Percentiles rank a stretch among this genome's conserved stretches.
These are phyloP conservation scores for Zygosaccharomyces bisporus DNA, from an alignment of 805 yeast species.

Conservation along the genomic window DNA sequence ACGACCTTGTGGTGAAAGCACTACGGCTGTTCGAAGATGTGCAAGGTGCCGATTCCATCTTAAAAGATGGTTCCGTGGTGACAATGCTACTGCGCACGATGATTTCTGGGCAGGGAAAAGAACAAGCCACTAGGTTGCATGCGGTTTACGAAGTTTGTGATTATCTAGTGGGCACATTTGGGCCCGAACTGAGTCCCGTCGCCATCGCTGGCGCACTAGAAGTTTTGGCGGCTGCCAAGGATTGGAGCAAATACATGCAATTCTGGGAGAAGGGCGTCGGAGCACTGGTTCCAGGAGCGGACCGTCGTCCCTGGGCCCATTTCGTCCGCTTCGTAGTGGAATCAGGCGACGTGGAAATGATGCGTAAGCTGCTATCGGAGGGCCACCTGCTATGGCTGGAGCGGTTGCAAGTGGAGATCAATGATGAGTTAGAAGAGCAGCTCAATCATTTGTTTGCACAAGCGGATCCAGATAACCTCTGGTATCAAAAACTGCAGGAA, in stretches of 20 bases:
- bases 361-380: conserved; percentile 18
- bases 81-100: conserved; percentile 21
- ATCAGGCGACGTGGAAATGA: conserved; percentile 17
- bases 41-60: conserved; percentile 8
- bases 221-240: conserved; percentile 17
- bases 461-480: conserved; percentile 14
- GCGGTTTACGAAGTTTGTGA: conserved; percentile 24
- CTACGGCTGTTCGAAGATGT: conserved; percentile 16
- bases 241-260: conserved; percentile 24
- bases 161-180: conserved; percentile 9
- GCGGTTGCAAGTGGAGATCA: conserved; percentile 22
- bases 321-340: conserved; percentile 20
- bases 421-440: conserved; percentile 16
- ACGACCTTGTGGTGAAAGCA: conserved; percentile 12
- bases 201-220: conserved; percentile 20
- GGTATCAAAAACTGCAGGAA: conserved; percentile 11
- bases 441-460: conserved; percentile 17
- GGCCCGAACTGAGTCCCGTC: conserved; percentile 9
- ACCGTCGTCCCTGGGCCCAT: conserved; percentile 28
- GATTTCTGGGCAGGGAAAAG: conserved; percentile 12
- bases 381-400: conserved; percentile 29
- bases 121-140: conserved; percentile 13
- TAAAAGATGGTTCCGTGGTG: conserved; percentile 22
- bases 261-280: conserved; percentile 26
- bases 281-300: conserved; percentile 15